phyloP scores from a whole-genome alignment of 75 land plant species.

The Cryptomeria japonica region DNA sequence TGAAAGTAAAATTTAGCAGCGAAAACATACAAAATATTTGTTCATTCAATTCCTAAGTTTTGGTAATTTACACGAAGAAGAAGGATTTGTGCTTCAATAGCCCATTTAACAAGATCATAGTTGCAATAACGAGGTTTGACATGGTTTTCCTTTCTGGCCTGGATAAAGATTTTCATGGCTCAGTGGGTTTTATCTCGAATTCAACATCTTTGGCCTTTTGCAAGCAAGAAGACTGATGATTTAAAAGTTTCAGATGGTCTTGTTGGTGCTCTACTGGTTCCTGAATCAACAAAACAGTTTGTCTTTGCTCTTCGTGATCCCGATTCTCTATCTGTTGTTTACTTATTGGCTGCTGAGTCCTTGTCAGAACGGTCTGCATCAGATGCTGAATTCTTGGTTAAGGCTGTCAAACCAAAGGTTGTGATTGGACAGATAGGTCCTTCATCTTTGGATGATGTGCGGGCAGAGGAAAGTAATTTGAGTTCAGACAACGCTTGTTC shows the following conservation, averaged over 20 bases:
- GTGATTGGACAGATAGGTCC: constrained; percentile 67
- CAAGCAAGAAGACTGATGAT: constrained; percentile 39
- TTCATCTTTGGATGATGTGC: constrained; percentile 23
- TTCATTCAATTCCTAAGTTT: neutral
- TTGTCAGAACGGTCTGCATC: constrained; percentile 74
- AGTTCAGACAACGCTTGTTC: neutral
- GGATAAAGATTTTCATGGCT: constrained; percentile 25
- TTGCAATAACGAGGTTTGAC: neutral
- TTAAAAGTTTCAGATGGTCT: constrained; percentile 40
- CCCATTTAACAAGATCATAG: neutral
- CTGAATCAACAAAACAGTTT: constrained; percentile 65
- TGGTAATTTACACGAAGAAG: neutral
- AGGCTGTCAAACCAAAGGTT: constrained; percentile 57
- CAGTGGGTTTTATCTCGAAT: constrained; percentile 12
- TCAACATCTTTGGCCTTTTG: constrained; percentile 51
- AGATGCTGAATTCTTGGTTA: constrained; percentile 61
- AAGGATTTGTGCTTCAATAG: neutral
- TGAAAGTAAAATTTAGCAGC: neutral
- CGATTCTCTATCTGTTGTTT: constrained; percentile 50
- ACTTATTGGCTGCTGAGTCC: constrained; percentile 54
- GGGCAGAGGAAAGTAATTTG: constrained; percentile 30
- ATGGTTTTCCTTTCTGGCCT: neutral
- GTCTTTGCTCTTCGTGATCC: constrained; percentile 64
- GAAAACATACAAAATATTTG: neutral
- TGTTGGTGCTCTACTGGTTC: constrained; percentile 49